A percentile compares a stretch with the other conserved stretches of the same genome.
These are phyloP conservation scores for Candida incommunis DNA, from an alignment of 805 yeast species.

Conservation along the genomic window DNA sequence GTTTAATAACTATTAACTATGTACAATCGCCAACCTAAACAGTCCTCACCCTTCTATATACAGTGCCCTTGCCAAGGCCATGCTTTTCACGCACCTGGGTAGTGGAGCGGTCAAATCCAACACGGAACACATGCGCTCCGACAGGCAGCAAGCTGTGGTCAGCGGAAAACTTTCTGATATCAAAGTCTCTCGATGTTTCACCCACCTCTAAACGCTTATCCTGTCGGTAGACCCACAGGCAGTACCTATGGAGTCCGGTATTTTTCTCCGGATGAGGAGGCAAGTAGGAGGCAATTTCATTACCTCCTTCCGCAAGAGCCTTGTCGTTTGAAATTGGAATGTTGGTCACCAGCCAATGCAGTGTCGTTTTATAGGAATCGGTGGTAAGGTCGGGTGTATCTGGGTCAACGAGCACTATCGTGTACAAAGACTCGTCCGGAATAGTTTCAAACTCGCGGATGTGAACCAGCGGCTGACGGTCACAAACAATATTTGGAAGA, in stretches of 20 bases:
- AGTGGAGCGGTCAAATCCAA: slow-evolving; percentile 65
- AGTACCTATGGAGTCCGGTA: slow-evolving; percentile 65
- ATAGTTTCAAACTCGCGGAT: slow-evolving; percentile 54
- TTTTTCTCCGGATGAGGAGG: slow-evolving; percentile 91
- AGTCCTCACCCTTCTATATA: slow-evolving; percentile 29
- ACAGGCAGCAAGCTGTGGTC: slow-evolving; percentile 49
- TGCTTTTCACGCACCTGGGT: slow-evolving; percentile 52
- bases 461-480: slow-evolving; percentile 62
- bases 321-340: slow-evolving; percentile 45
- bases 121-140: slow-evolving; percentile 90
- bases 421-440: slow-evolving; percentile 41
- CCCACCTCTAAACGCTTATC: slow-evolving; percentile 12
- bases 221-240: slow-evolving; percentile 87
- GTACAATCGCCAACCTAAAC: too few relatives aligned
- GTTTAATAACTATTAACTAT: not conserved
- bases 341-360: slow-evolving; percentile 68
- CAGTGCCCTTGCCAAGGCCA: slow-evolving; percentile 62
- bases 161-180: slow-evolving; percentile 55
- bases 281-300: slow-evolving; percentile 41
- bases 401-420: slow-evolving; percentile 77
- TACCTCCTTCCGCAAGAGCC: slow-evolving; percentile 28
- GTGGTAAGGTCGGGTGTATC: slow-evolving; percentile 68
- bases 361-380: slow-evolving; percentile 55
- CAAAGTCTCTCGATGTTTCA: slow-evolving; percentile 35
- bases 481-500: slow-evolving; percentile 60